Conservation (phyloP, 441 rosid species). For the Euphorbia schlechtendalii region DNA sequence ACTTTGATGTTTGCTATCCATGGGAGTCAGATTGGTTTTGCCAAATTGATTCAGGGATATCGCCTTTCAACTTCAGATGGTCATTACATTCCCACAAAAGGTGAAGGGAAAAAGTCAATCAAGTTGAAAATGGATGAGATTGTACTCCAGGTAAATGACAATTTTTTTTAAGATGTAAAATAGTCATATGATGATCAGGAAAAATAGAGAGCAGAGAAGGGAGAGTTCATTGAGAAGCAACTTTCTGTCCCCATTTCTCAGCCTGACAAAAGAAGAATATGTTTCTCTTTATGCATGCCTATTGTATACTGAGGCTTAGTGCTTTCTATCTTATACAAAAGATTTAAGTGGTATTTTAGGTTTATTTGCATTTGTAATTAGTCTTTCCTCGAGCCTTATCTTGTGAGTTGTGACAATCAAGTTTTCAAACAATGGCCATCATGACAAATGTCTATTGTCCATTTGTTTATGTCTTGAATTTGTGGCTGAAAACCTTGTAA, state of each 20-base stretch:
- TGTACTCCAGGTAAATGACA: conserved; percentile 73
- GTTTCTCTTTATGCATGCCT: conserved; percentile 8
- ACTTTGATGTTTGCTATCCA: conserved; percentile 86
- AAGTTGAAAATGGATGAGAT: conserved; percentile 80
- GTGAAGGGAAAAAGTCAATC: conserved; percentile 81
- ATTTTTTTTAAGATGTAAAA: neutral
- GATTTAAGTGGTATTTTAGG: neutral
- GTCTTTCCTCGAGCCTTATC: neutral
- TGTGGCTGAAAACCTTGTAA: conserved; percentile 6
- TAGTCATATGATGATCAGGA: neutral
- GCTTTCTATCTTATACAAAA: conserved; percentile 1
- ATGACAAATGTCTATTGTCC: neutral
- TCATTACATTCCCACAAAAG: conserved; percentile 74
- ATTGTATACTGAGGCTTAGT: conserved; percentile 1
- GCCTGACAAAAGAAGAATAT: neutral
- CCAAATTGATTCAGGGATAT: conserved; percentile 82
- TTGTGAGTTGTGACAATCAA: too few relatives aligned
- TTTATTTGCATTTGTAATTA: neutral
- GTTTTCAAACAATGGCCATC: neutral
- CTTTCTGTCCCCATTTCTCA: neutral
- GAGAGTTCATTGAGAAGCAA: neutral
- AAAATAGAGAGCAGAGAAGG: neutral
- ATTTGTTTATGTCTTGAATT: neutral
- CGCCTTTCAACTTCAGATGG: conserved; percentile 74
- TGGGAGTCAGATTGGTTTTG: conserved; percentile 81